These are phyloP conservation scores for Leishmania mexicana DNA, from an alignment of 208 protist genomes.

Conservation along the genomic window DNA sequence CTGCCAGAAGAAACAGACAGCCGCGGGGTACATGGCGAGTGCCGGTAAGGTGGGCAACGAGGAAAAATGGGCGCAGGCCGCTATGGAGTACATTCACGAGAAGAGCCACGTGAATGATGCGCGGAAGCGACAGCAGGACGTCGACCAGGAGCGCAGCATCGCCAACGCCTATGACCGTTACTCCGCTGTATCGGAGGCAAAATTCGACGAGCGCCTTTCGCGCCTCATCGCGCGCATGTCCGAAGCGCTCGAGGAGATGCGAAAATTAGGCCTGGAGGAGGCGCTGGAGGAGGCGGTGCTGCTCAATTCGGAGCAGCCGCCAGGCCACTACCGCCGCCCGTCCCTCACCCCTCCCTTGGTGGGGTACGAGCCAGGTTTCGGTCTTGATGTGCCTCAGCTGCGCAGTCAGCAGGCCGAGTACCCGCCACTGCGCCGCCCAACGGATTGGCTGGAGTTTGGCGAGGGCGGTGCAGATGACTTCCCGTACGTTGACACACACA, in stretches of 20 bases:
- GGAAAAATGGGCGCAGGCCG: conserved; percentile 88
- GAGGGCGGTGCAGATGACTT: conserved; percentile 34
- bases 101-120: conserved; percentile 82
- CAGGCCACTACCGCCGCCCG: conserved; percentile 66
- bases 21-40: conserved; percentile 67
- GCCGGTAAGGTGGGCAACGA: conserved; percentile 79
- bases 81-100: conserved; percentile 91
- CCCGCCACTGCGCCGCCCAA: conserved; percentile 57
- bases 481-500: conserved; percentile 66
- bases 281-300: conserved; percentile 72
- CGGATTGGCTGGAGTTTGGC: conserved; percentile 51
- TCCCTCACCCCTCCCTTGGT: conserved; percentile 75
- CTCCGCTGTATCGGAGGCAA: conserved; percentile 43
- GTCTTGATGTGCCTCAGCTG: conserved; percentile 87
- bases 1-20: conserved; percentile 77
- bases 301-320: conserved; percentile 77
- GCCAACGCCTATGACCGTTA: conserved; percentile 80
- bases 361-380: conserved; percentile 88
- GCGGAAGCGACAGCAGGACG: conserved; percentile 79
- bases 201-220: conserved; percentile 57
- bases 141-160: conserved; percentile 66
- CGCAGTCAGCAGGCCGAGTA: conserved; percentile 76
- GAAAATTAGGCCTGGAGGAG: conserved; percentile 46
- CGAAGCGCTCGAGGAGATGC: conserved; percentile 71
- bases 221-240: conserved; percentile 60